Evolutionary conservation across 345 rosid species (phyloP), one percentile per base, ranked within the genome.

Genomic region (Populus tremula): DNA sequence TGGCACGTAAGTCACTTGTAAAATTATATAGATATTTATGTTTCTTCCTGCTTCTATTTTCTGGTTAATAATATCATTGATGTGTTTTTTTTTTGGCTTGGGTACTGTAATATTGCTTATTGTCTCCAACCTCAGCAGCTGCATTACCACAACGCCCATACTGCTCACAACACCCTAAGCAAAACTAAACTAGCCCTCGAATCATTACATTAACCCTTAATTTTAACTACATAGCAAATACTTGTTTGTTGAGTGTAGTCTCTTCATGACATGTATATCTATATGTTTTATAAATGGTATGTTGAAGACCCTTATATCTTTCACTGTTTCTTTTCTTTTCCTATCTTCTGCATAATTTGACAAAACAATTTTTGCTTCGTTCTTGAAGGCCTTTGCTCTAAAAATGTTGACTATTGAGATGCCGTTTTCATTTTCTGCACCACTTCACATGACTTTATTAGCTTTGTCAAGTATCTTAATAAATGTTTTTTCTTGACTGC

Each of bases 1-100:
- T 91, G 67, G 93, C 94, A 72, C 79, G 98, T 96, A 91, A 10
- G 93, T 78, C 74, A 16, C 65, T 79, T 59, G 33, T 77, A 20
- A 21, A 27, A 62, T n/a, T 59, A 23, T 59, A 59, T 59, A n/a
- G 64, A 17, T 56, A 5, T 17, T 45, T 74, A 56, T 73, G 68
- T 76, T 67, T 71, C 72, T 18, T 25, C 25, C 47, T 21, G 21
- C 18, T 47, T 47, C 54, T 75, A 68, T 13, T n/a, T 69, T 20
- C 38, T 68, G 39, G 39, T 13, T 65, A 36, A 67, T 71, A 20
- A 38, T 69, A 63, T 63, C 13, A 38, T 8, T 41, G 33, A 35
- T 41, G 50, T 31, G 35, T 67, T 73, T 65, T 27, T 23, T n/a
- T 69, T 54, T 1, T 59, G 64, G 64, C 27, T 23, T 59, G 64